A percentile compares a stretch with the other conserved stretches of the same genome.
phyloP scores from a whole-genome alignment of 257 asterid genomes.

The Solanum habrochaites region DNA sequence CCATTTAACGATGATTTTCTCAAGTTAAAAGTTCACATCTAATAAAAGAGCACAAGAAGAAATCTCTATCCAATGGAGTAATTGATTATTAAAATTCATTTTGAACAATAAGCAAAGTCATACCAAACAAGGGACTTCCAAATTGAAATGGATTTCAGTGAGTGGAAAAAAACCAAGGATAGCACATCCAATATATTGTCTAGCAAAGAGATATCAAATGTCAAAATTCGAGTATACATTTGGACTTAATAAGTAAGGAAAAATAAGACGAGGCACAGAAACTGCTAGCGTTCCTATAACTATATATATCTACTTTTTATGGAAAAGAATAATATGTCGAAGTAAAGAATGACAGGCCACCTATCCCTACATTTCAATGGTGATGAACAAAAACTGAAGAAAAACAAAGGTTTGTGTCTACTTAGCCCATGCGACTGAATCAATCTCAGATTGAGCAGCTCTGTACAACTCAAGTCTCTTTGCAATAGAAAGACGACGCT shows the following conservation, averaged over 20 bases:
- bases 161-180: neutral
- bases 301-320: neutral
- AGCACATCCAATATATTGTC: neutral
- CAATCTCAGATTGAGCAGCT: constrained; percentile 91
- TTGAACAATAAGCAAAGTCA: neutral
- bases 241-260: neutral
- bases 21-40: neutral
- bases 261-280: neutral
- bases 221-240: neutral
- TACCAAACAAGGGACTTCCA: neutral
- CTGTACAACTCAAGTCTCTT: constrained; percentile 92
- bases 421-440: constrained; percentile 90
- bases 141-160: neutral
- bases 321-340: constrained; percentile 1
- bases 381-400: neutral
- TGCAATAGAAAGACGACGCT: constrained; percentile 59
- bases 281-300: neutral
- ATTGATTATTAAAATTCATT: neutral
- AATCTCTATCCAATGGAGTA: neutral
- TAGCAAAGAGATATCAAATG: neutral
- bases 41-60: neutral
- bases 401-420: constrained; percentile 16
- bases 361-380: neutral
- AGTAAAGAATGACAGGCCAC: constrained; percentile 12
- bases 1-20: neutral